Conservation (phyloP, 2,329 filamentous ascomycete genomes). For the Penicillium verrucosum region DNA sequence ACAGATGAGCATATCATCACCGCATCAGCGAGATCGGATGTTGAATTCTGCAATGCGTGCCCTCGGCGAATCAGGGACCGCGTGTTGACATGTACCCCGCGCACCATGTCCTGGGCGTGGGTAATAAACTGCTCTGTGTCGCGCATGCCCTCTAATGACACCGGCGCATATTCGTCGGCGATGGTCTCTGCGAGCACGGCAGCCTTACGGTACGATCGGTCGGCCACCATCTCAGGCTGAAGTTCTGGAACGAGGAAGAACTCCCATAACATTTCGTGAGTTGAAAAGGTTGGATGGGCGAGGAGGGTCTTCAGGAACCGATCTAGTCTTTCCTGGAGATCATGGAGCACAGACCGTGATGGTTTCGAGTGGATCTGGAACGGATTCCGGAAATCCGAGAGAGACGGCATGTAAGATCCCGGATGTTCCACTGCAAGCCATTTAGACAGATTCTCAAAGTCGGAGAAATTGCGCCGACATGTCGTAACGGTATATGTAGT, state of each 20-base stretch:
- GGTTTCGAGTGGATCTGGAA: constrained; percentile 93
- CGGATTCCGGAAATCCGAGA: constrained; percentile 75
- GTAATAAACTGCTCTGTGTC: constrained; percentile 93
- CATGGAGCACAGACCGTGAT: constrained; percentile 78
- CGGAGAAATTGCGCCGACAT: constrained; percentile 77
- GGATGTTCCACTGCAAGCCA: constrained; percentile 86
- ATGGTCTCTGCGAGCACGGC: constrained; percentile 79
- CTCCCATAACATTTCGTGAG: constrained; percentile 97
- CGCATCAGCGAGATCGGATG: constrained; percentile 48
- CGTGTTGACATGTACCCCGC: constrained; percentile 77
- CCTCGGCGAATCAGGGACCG: constrained; percentile 77
- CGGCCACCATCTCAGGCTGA: constrained; percentile 82
- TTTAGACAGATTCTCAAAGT: constrained; percentile 86
- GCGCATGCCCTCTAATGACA: constrained; percentile 65
- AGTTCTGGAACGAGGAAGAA: constrained; percentile 97
- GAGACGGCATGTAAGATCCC: constrained; percentile 85
- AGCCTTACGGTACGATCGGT: constrained; percentile 82
- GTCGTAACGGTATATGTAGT: constrained; percentile 88
- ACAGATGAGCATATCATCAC: constrained; percentile 44
- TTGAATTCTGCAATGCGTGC: constrained; percentile 66
- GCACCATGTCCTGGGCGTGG: constrained; percentile 84
- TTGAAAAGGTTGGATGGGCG: constrained; percentile 85
- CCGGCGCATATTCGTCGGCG: constrained; percentile 80
- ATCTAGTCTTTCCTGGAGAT: constrained; percentile 82
- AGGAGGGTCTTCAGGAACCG: constrained; percentile 84